Evolutionary conservation across 148 eudicot genomes (phyloP).

Genomic region (Arctostaphylos glauca): DNA sequence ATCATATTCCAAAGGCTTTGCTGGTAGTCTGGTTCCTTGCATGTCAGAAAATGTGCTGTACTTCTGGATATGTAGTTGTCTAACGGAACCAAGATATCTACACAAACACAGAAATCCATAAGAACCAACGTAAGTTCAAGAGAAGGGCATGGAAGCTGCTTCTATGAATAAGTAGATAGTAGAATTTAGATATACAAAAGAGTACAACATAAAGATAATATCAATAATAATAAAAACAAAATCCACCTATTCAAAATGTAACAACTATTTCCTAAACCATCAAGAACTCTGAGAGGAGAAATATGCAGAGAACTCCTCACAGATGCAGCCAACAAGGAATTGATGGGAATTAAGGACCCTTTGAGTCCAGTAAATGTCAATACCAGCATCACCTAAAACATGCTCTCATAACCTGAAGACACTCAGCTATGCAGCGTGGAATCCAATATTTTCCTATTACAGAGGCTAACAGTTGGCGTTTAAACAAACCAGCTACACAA

Average conservation of each 20-base stretch:
- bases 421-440: background rate
- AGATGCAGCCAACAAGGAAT: background rate
- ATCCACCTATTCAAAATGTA: background rate
- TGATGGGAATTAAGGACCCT: background rate
- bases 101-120: conserved; percentile 27
- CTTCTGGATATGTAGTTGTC: conserved; percentile 95
- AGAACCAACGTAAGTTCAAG: conserved; percentile 15
- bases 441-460: background rate
- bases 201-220: background rate
- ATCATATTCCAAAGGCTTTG: conserved; percentile 93
- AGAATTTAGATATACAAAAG: background rate
- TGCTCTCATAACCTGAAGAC: background rate
- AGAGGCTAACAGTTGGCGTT: background rate
- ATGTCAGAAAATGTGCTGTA: conserved; percentile 72
- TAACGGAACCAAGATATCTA: conserved; percentile 92
- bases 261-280: background rate
- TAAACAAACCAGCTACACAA: background rate
- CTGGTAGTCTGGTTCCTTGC: conserved; percentile 98
- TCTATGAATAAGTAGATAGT: conserved; percentile 6
- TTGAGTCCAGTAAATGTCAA: background rate
- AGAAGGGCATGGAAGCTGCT: background rate
- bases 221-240: background rate
- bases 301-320: background rate
- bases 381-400: background rate
- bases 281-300: background rate